These are phyloP conservation scores for Candida tetrigidarum DNA, from an alignment of 1,139 yeast species.

Conservation along the genomic window DNA sequence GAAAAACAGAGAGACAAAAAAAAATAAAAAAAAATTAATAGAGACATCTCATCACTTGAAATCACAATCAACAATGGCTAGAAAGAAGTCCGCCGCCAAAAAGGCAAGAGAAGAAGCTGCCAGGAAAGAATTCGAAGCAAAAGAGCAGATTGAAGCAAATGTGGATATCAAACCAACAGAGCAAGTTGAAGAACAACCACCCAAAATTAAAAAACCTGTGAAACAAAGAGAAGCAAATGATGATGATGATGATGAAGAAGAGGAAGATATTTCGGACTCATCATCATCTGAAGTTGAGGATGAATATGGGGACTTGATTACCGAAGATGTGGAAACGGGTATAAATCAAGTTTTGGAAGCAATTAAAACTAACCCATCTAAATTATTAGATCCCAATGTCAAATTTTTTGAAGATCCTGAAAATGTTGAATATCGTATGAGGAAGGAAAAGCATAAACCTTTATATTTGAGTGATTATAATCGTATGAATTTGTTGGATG, in stretches of 20 bases:
- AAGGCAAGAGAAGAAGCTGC: conserved; percentile 63
- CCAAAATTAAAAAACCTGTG: too few species aligned
- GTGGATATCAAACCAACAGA: conserved; percentile 3
- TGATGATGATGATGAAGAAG: conserved; percentile 11
- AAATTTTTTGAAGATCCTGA: conserved; percentile 74
- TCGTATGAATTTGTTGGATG: conserved; percentile 74
- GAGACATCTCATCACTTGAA: conserved; percentile 6
- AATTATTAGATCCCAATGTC: conserved; percentile 66
- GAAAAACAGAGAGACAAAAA: background rate
- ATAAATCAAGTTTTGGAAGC: conserved; percentile 74
- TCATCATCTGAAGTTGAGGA: conserved; percentile 78
- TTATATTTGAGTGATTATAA: conserved; percentile 92
- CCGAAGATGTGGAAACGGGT: conserved; percentile 84
- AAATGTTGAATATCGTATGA: conserved; percentile 28
- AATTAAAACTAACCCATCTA: conserved; percentile 64
- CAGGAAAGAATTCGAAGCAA: conserved; percentile 1
- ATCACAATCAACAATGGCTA: conserved; percentile 56
- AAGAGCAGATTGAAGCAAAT: conserved; percentile 53
- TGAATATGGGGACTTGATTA: conserved; percentile 85
- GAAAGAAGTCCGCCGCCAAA: conserved; percentile 89
- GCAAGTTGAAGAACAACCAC: conserved; percentile 1
- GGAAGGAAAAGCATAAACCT: conserved; percentile 59
- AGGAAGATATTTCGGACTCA: conserved; percentile 14
- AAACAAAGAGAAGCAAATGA: too few species aligned
- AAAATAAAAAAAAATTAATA: conserved; percentile 1